Conservation (phyloP, 495 filamentous ascomycete genomes). For the Neurospora sp. region DNA sequence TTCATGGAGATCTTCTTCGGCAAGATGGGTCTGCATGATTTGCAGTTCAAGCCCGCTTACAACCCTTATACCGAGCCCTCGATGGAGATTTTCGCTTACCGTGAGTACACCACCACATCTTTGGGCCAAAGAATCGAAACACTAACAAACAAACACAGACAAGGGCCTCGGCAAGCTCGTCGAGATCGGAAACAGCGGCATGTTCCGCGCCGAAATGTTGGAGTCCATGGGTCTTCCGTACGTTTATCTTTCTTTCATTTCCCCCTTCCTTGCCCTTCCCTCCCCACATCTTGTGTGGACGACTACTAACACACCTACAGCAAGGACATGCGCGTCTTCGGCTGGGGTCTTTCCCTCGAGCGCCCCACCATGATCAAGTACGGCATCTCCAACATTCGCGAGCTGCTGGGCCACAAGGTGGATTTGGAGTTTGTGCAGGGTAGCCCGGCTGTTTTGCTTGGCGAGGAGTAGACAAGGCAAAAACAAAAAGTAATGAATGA, state of each 20-base stretch:
- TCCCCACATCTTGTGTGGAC: not conserved
- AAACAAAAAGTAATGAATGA: not conserved
- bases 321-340: conserved; percentile 78
- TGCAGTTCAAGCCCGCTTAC: conserved; percentile 96
- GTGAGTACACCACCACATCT: not conserved
- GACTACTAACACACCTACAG: not conserved
- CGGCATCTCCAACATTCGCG: conserved; percentile 73
- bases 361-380: conserved; percentile 98
- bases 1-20: conserved; percentile 96
- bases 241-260: not conserved
- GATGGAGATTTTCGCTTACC: conserved; percentile 94
- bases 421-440: conserved; percentile 72
- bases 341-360: conserved; percentile 85
- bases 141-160: conserved; percentile 3
- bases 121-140: not conserved
- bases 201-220: conserved; percentile 97
- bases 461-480: conserved; percentile 46
- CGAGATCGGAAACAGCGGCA: conserved; percentile 95
- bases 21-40: conserved; percentile 83
- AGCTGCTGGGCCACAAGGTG: conserved; percentile 76
- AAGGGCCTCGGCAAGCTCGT: conserved; percentile 83
- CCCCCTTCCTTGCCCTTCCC: not conserved
- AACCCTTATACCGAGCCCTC: conserved; percentile 97
- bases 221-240: conserved; percentile 66
- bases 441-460: conserved; percentile 73